Base-by-base conservation (phyloP, 2,329 filamentous ascomycete species). In the Aspergillus glaucus region DNA sequence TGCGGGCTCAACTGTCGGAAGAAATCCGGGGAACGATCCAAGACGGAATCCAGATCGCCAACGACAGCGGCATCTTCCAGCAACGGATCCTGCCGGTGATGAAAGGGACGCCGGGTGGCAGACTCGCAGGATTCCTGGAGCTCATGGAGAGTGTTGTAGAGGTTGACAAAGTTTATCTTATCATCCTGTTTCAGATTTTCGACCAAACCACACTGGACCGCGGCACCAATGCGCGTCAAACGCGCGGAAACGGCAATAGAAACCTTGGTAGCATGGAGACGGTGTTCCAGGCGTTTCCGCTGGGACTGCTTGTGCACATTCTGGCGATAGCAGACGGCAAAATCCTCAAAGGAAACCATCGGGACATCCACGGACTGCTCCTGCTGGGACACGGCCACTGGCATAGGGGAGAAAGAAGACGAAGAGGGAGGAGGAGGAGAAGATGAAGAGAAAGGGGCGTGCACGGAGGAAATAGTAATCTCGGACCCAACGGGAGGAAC, bases 1-100 rank as follows among this genome's bases (percentile, higher is more conserved):
- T 86, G 83, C 49, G 81, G 76, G 45, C 90, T 87, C 44, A 97
- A 80, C 61, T 90, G 84, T 64, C 86, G 58, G 48, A 72, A 66
- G 52, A 75, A 73, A 50, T 67, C 67, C 47, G 61, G 61, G 43
- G 64, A 56, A 50, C 52, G 63, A 48, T 62, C 60, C 51, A 62
- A 49, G 32, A 61, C 53, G 47, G 64, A 75, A 73, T 56, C 73
- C 68, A 53, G 67, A 40, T 40, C 37, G 17, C 26, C 26, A 62
- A 61, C 50, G 47, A 51, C 51, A 34, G 61, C 49, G 43, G 53
- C 60, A 37, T 66, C 64, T 45, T 67, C 60, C 51, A 63, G 53
- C 51, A 63, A 53, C 34, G 65, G 57, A 50, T 72, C 69, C 51
- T 63, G 59, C 28, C 60, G 62, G 45, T 66, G 63, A 45, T 66